Evolutionary conservation across 2,329 filamentous ascomycete species (phyloP).

Genomic region (Tolypocladium pustulatum): DNA sequence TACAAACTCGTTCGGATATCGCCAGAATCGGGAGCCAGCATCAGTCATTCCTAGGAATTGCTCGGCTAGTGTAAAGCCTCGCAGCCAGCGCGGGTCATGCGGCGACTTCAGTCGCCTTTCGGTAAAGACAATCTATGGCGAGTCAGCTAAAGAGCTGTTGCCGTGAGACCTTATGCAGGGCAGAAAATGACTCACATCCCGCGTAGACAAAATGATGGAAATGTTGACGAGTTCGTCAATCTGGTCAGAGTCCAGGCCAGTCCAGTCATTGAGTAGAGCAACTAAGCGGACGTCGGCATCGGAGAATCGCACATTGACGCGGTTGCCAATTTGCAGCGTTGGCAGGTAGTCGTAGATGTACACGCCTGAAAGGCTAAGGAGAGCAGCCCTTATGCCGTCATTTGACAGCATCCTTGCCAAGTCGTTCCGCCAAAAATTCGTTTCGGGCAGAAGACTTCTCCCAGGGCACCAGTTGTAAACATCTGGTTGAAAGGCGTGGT

Average conservation of each 20-base stretch:
- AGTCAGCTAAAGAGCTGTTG: neutral
- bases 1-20: conserved; percentile 20
- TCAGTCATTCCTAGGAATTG: conserved; percentile 23
- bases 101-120: conserved; percentile 24
- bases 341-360: conserved; percentile 31
- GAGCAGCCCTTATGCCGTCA: conserved; percentile 22
- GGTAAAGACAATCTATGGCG: conserved; percentile 22
- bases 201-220: conserved; percentile 26
- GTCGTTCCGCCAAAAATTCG: conserved; percentile 29
- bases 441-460: conserved; percentile 23
- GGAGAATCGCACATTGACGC: conserved; percentile 22
- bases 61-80: conserved; percentile 24
- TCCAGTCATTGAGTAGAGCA: conserved; percentile 15
- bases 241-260: conserved; percentile 8
- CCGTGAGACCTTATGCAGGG: neutral
- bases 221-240: conserved; percentile 26
- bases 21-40: conserved; percentile 26
- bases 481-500: conserved; percentile 13
- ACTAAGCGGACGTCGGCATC: conserved; percentile 19
- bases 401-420: conserved; percentile 26
- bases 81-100: conserved; percentile 23
- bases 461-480: conserved; percentile 29
- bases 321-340: conserved; percentile 15
- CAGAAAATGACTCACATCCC: conserved; percentile 20
- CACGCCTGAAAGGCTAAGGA: conserved; percentile 28